Evolutionary conservation across 2,329 filamentous ascomycete genomes (phyloP).

Genomic region (Bipolaris sorokiniana): DNA sequence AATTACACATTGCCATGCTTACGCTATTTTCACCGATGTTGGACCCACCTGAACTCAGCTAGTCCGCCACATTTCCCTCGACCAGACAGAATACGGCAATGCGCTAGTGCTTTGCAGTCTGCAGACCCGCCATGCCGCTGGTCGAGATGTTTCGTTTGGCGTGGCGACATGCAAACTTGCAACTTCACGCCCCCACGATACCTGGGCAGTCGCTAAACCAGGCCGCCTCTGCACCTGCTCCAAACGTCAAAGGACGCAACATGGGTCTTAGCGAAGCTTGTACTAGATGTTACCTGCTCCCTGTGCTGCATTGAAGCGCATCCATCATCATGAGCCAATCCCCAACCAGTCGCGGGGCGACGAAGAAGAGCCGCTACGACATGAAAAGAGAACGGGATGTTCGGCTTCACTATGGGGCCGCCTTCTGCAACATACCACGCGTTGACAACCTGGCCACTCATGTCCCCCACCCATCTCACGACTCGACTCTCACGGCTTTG

Average conservation of each 20-base stretch:
- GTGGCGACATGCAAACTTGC: conserved; percentile 19
- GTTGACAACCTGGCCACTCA: conserved; percentile 24
- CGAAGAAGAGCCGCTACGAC: conserved; percentile 16
- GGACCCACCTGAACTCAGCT: not conserved
- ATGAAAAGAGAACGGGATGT: conserved; percentile 38
- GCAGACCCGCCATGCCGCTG: not conserved
- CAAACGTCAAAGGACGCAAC: not conserved
- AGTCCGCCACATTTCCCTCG: not conserved
- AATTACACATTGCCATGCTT: not conserved
- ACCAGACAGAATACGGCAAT: not conserved
- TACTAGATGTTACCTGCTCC: not conserved
- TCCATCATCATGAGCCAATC: conserved; percentile 10
- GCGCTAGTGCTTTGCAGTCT: conserved; percentile 5
- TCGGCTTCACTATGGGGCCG: conserved; percentile 32
- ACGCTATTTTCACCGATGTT: not conserved
- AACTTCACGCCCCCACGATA: conserved; percentile 6
- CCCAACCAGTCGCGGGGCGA: not conserved
- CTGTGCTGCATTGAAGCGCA: not conserved
- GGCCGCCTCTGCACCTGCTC: not conserved
- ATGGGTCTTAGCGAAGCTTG: not conserved
- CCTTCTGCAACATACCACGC: conserved; percentile 31
- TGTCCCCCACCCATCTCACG: conserved; percentile 28
- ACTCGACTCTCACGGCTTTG: conserved; percentile 43
- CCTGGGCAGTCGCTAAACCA: not conserved
- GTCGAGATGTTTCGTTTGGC: conserved; percentile 9